These are phyloP conservation scores for Ogataea nakhonphanomensis DNA, from an alignment of 805 yeast genomes.

Conservation along the genomic window DNA sequence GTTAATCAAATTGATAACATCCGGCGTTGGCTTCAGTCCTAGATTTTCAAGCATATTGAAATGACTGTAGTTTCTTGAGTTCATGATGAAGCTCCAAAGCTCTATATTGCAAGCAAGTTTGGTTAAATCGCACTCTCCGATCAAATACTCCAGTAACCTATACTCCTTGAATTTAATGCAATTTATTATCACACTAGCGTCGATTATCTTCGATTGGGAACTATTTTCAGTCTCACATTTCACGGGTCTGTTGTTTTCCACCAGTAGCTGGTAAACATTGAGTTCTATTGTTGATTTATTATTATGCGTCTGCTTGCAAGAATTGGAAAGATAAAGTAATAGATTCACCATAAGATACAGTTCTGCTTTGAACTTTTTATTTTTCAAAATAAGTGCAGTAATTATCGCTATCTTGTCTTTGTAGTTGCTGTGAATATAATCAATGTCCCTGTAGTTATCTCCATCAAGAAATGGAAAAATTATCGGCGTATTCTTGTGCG, in stretches of 20 bases:
- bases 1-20: constrained; percentile 9
- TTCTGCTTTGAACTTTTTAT: constrained; percentile 3
- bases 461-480: constrained; percentile 18
- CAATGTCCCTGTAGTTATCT: constrained; percentile 10
- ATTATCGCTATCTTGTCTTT: constrained; percentile 15
- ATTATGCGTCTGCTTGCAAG: constrained; percentile 1
- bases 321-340: constrained; percentile 7
- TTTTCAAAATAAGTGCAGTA: constrained; percentile 6
- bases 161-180: constrained; percentile 11
- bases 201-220: not conserved
- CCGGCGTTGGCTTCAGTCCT: constrained; percentile 18
- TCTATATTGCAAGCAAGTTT: constrained; percentile 13
- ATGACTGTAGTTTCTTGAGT: constrained; percentile 14
- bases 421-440: constrained; percentile 12
- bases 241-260: not conserved
- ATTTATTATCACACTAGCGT: constrained; percentile 10
- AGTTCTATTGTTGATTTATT: constrained; percentile 2
- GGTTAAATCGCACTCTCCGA: constrained; percentile 6
- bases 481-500: constrained; percentile 2
- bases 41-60: constrained; percentile 11
- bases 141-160: constrained; percentile 6
- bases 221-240: constrained; percentile 1
- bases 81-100: constrained; percentile 22
- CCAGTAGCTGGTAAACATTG: constrained; percentile 4
- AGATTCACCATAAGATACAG: constrained; percentile 11